Conservation (phyloP, 2,329 filamentous ascomycete species). For the Pseudocercospora fuligena region DNA sequence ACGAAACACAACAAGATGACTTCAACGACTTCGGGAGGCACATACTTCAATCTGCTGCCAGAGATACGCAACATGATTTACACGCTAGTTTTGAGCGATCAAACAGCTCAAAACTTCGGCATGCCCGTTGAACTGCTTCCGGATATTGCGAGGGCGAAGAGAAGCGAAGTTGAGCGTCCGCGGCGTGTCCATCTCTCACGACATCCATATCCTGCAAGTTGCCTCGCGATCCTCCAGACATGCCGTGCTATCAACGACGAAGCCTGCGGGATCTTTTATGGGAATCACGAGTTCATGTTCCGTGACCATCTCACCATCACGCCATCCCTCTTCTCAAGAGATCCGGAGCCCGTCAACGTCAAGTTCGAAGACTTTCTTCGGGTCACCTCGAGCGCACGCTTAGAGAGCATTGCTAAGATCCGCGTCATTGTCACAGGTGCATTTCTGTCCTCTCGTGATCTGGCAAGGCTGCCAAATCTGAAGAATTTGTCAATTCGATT, state of each 20-base stretch:
- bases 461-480: background rate
- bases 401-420: background rate
- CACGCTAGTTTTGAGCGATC: background rate
- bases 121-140: background rate
- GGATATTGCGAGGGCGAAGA: background rate
- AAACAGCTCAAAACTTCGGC: background rate
- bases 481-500: background rate
- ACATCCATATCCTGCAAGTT: background rate
- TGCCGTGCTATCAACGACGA: background rate
- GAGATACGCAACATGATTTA: background rate
- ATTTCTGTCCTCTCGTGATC: background rate
- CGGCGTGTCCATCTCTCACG: background rate
- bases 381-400: background rate
- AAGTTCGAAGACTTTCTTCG: background rate
- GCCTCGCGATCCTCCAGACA: slow-evolving; percentile 6
- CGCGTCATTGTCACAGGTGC: background rate
- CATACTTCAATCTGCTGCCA: background rate
- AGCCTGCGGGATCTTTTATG: background rate
- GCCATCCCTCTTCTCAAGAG: background rate
- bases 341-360: background rate
- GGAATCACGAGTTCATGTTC: background rate
- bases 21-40: background rate
- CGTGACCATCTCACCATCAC: background rate
- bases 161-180: background rate
- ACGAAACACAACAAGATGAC: background rate